phyloP scores from a whole-genome alignment of 2,329 filamentous ascomycete species.

The Alternaria metachromatica region DNA sequence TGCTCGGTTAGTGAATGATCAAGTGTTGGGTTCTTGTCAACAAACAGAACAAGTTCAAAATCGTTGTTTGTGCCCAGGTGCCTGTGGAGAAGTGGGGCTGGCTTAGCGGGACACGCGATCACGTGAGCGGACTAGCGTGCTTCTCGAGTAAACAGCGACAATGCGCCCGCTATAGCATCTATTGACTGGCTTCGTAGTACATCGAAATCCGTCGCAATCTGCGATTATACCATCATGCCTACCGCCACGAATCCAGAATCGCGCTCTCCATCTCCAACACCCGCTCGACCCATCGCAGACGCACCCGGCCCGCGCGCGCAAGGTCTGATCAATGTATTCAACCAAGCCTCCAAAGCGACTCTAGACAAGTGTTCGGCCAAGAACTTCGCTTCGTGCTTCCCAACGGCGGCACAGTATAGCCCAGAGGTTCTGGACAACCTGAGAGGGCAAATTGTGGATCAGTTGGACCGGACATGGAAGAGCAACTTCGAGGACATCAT shows the following conservation, averaged over 20 bases:
- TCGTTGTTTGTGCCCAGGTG: not conserved
- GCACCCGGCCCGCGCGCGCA: conserved; percentile 66
- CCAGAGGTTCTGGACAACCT: conserved; percentile 63
- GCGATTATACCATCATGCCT: conserved; percentile 31
- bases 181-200: not conserved
- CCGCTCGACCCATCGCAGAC: conserved; percentile 60
- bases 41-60: not conserved
- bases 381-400: conserved; percentile 70
- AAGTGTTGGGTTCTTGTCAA: not conserved
- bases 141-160: conserved; percentile 17
- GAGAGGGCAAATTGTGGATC: conserved; percentile 64
- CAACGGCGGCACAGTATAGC: conserved; percentile 65
- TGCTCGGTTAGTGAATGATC: not conserved
- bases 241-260: conserved; percentile 36
- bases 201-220: not conserved
- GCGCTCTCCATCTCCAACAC: conserved; percentile 59
- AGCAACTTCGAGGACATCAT: conserved; percentile 68
- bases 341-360: conserved; percentile 64
- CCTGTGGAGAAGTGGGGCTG: conserved; percentile 8
- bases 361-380: conserved; percentile 66
- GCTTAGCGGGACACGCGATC: conserved; percentile 9
- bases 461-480: conserved; percentile 63
- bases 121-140: conserved; percentile 21
- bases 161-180: not conserved
- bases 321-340: conserved; percentile 66